Percentiles rank a stretch among this genome's conserved stretches.
phyloP scores from a whole-genome alignment of 2,329 filamentous ascomycete genomes.

The Xenoacremonium recifei region DNA sequence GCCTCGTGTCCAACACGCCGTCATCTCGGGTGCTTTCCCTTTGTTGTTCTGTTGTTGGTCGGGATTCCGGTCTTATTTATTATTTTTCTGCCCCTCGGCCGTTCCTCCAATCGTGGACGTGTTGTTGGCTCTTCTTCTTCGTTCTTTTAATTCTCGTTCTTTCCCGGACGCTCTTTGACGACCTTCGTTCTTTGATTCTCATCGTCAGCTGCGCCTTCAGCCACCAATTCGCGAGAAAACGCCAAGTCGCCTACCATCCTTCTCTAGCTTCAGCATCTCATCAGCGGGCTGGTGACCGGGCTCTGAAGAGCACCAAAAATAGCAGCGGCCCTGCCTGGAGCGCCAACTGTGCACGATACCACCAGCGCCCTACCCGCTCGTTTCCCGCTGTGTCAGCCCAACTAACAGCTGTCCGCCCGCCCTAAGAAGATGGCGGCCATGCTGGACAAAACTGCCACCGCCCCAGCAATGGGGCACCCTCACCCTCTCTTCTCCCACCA shows the following conservation, averaged over 20 bases:
- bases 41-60: not conserved
- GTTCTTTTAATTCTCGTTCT: conserved; percentile 10
- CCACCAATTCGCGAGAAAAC: not conserved
- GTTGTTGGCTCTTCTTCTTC: conserved; percentile 4
- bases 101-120: not conserved
- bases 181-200: not conserved
- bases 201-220: conserved; percentile 1
- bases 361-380: not conserved
- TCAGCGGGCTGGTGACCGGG: conserved; percentile 16
- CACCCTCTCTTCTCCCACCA: conserved; percentile 10
- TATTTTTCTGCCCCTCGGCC: too few species aligned
- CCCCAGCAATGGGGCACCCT: conserved; percentile 21
- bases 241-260: not conserved
- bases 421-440: conserved; percentile 20
- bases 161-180: not conserved
- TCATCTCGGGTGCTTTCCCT: not conserved
- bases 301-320: conserved; percentile 16
- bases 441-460: conserved; percentile 26
- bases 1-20: not conserved
- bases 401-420: not conserved
- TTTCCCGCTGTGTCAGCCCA: not conserved
- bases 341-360: conserved; percentile 4
- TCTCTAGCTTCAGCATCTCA: conserved; percentile 4
- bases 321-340: conserved; percentile 13
- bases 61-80: not conserved